phyloP scores from a whole-genome alignment of 192 early-diverging fungal genomes.

The Podila minutissima region DNA sequence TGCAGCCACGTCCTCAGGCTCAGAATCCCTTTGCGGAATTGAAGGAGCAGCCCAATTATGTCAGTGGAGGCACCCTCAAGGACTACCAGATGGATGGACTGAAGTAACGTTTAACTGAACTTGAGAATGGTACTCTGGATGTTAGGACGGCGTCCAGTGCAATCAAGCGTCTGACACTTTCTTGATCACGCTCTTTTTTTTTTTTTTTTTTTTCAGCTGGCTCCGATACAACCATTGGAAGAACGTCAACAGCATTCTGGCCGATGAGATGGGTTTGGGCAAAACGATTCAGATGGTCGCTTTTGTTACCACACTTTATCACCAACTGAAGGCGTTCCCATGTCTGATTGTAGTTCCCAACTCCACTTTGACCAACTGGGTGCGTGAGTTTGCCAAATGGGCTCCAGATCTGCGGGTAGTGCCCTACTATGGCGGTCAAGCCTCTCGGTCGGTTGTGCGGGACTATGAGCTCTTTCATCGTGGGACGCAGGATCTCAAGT shows the following conservation, averaged over 20 bases:
- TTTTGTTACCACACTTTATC: constrained; percentile 60
- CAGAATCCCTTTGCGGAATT: constrained; percentile 58
- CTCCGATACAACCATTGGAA: constrained; percentile 73
- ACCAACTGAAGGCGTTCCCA: constrained; percentile 61
- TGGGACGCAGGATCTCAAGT: constrained; percentile 51
- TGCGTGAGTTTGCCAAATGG: constrained; percentile 78
- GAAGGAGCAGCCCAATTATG: constrained; percentile 61
- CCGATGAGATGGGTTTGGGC: constrained; percentile 83
- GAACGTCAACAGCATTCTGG: constrained; percentile 67
- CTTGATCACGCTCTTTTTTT: background rate
- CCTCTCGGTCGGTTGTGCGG: constrained; percentile 55
- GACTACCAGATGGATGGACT: constrained; percentile 74
- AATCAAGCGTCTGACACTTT: background rate
- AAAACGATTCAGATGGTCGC: constrained; percentile 82
- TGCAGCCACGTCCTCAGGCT: constrained; percentile 19
- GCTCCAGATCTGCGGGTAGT: constrained; percentile 68
- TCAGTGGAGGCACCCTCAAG: constrained; percentile 67
- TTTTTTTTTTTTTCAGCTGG: constrained; percentile 60
- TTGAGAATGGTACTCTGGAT: background rate
- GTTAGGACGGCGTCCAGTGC: too few relatives aligned
- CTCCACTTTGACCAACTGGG: constrained; percentile 74
- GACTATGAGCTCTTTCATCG: constrained; percentile 63
- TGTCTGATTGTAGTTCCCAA: constrained; percentile 76
- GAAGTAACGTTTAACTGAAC: constrained; percentile 48
- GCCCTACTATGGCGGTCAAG: constrained; percentile 61